Conservation (phyloP, 768 basidiomycete genomes). For the Boletus pseudopeckii region DNA sequence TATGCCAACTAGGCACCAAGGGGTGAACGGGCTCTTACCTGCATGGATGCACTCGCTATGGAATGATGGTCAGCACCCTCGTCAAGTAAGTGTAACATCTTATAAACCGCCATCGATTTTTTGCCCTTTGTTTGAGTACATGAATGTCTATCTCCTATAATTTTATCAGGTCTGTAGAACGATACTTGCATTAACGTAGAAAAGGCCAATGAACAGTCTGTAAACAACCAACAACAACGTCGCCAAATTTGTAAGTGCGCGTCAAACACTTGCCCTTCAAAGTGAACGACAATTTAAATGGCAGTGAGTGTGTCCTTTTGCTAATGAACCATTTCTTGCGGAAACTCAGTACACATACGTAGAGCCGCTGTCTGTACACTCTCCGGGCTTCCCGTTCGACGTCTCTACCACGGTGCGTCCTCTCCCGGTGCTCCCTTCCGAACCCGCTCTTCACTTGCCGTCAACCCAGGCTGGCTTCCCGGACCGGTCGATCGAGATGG, state of each 20-base stretch:
- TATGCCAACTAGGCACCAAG: too few species aligned
- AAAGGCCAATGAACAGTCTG: too few species aligned
- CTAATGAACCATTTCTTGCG: neutral
- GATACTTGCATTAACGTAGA: too few species aligned
- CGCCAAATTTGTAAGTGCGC: constrained; percentile 17
- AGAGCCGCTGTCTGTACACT: constrained; percentile 23
- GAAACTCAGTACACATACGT: neutral
- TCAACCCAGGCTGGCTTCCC: constrained; percentile 19
- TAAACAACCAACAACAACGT: constrained; percentile 20
- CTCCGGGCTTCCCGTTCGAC: constrained; percentile 19
- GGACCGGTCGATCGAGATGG: constrained; percentile 46
- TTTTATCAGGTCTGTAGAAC: too few species aligned
- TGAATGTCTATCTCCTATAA: too few species aligned
- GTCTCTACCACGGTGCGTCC: constrained; percentile 13
- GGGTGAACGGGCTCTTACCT: too few species aligned
- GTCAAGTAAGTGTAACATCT: too few species aligned
- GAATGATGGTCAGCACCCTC: too few species aligned
- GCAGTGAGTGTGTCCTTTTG: constrained; percentile 17
- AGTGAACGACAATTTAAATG: constrained; percentile 17
- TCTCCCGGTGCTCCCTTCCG: neutral
- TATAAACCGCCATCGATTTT: too few species aligned
- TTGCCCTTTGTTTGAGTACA: too few species aligned
- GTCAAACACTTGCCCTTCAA: constrained; percentile 3
- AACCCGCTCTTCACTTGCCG: neutral
- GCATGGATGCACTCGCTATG: too few species aligned